Conservation (phyloP, 768 basidiomycete genomes). For the Hericium coralloides region DNA sequence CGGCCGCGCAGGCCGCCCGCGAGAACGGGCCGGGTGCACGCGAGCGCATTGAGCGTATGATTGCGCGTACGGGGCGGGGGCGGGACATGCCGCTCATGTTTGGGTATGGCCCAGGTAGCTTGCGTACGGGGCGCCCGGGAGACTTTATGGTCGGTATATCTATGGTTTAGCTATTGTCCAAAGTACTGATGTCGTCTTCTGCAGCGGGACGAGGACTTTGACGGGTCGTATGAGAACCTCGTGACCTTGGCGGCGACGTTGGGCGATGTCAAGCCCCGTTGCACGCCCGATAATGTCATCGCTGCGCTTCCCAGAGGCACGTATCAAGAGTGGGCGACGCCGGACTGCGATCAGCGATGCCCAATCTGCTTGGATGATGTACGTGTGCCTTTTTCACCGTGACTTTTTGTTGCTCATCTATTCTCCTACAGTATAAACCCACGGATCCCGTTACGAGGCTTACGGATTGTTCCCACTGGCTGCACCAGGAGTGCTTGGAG, state of each 20-base stretch:
- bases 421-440: constrained; percentile 46
- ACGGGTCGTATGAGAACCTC: constrained; percentile 65
- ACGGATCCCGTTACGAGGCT: constrained; percentile 59
- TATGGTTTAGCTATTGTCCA: neutral
- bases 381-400: constrained; percentile 21
- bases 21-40: neutral
- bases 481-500: constrained; percentile 69
- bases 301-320: constrained; percentile 46
- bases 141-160: constrained; percentile 43
- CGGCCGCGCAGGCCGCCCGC: neutral
- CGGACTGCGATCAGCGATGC: constrained; percentile 63
- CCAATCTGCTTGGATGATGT: constrained; percentile 85
- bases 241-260: constrained; percentile 47
- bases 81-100: neutral
- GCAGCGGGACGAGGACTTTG: constrained; percentile 74
- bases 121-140: constrained; percentile 18
- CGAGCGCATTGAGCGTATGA: neutral
- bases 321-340: constrained; percentile 59
- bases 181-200: constrained; percentile 3
- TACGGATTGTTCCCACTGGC: constrained; percentile 68
- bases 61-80: neutral
- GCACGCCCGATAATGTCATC: constrained; percentile 55
- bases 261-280: constrained; percentile 61
- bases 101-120: neutral
- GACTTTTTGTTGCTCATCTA: constrained; percentile 7